A percentile compares a stretch with the other conserved stretches of the same genome.
Evolutionary conservation across 306 rosid species (phyloP).

Genomic region (Cucumis cinereus): DNA sequence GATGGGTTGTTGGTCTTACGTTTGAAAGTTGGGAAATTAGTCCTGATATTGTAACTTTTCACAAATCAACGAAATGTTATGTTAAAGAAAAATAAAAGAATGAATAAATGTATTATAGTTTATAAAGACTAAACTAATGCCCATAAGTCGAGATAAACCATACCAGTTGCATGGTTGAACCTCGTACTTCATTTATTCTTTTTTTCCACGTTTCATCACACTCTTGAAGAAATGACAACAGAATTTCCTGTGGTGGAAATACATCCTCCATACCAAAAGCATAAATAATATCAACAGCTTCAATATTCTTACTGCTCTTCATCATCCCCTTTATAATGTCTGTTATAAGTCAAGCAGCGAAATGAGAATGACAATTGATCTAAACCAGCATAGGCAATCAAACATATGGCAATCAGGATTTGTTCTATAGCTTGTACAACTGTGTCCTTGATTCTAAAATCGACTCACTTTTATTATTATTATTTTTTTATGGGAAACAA

Average conservation of each 20-base stretch:
- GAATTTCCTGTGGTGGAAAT: constrained; percentile 23
- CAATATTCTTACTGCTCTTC: constrained; percentile 26
- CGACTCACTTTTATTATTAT: not conserved
- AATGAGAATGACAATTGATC: not conserved
- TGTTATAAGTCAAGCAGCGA: constrained; percentile 12
- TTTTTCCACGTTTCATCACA: constrained; percentile 43
- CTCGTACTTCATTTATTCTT: constrained; percentile 21
- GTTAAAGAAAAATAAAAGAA: not conserved
- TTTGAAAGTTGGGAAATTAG: not conserved
- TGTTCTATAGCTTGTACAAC: too few species aligned
- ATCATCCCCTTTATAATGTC: constrained; percentile 32
- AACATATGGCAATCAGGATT: not conserved
- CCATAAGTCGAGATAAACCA: constrained; percentile 9
- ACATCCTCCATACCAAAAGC: constrained; percentile 46
- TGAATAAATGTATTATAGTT: not conserved
- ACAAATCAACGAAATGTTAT: not conserved
- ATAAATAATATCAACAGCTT: constrained; percentile 40
- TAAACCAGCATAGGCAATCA: not conserved
- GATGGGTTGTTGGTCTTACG: not conserved
- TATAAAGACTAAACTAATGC: not conserved
- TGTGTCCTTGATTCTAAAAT: too few species aligned
- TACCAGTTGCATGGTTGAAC: constrained; percentile 26
- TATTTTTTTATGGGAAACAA: not conserved
- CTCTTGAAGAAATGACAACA: constrained; percentile 34
- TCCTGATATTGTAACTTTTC: not conserved